Percentiles rank a stretch among this genome's conserved stretches.
phyloP scores from a whole-genome alignment of 371 early-diverging fungal species.

The Neoconidiobolus thromboides region DNA sequence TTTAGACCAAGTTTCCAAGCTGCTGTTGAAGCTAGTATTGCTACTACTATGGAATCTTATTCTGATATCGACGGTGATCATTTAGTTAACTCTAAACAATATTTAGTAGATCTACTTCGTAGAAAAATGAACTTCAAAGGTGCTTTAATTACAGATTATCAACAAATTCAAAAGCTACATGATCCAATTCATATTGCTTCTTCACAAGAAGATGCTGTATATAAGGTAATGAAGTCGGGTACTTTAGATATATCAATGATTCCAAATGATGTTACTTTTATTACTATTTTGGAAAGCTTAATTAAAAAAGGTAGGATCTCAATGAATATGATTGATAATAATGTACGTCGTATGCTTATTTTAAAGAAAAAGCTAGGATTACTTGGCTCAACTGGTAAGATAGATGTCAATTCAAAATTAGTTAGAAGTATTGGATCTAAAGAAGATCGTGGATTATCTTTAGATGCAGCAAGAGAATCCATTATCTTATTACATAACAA shows the following conservation, averaged over 20 bases:
- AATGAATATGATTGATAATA: background rate
- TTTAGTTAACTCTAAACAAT: conserved; percentile 28
- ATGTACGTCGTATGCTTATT: background rate
- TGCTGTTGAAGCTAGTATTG: conserved; percentile 39
- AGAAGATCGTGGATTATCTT: conserved; percentile 22
- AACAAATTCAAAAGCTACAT: conserved; percentile 31
- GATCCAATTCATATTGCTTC: conserved; percentile 22
- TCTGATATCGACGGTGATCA: conserved; percentile 41
- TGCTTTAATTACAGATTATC: conserved; percentile 43
- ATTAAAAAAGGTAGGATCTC: background rate
- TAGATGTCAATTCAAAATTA: background rate
- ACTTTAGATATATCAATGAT: conserved; percentile 48
- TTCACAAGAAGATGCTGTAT: conserved; percentile 19
- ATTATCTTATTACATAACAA: conserved; percentile 34
- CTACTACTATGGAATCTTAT: conserved; percentile 47
- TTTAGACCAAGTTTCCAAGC: conserved; percentile 40
- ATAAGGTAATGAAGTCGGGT: conserved; percentile 13
- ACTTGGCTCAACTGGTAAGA: background rate
- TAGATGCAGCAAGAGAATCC: conserved; percentile 28
- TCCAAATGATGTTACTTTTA: conserved; percentile 25
- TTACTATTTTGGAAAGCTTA: background rate
- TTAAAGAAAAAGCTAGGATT: background rate
- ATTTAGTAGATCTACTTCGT: conserved; percentile 29
- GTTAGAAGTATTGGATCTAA: conserved; percentile 14
- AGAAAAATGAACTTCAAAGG: conserved; percentile 34